Evolutionary conservation across 1,284 basidiomycete species (phyloP), one percentile per base, ranked within the genome.

Genomic region (Somion occarium): DNA sequence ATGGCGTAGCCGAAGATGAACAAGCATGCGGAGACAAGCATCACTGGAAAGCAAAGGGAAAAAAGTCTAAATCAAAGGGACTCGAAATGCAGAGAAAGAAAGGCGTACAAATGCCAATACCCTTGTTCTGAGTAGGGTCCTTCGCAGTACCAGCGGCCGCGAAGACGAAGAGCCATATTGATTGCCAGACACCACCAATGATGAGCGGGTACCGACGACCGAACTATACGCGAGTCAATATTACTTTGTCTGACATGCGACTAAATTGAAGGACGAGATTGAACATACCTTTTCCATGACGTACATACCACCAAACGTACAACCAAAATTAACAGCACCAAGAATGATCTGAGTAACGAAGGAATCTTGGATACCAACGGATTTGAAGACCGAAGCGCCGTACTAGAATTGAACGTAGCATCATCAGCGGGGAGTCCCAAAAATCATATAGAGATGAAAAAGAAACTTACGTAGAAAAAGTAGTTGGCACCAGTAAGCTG

Each of bases 1-100:
- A 75, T 82, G 1, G 88, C 86, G 62, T 84, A 91, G 12, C 85
- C 87, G 26, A 85, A 66, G 61, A 91, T 91, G 70, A 91, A 91
- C 61, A 92, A 61, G 61, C 85, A 90, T 0, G 87, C 83, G n/a
- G 80, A 75, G 56, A 88, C 79, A 57, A 91, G 90, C 80, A 91
- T 85, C 20, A 89, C 79, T 79, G 45, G 12, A 19, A 3, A 20
- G n/a, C 20, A 34, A 24, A 38, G 7, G n/a, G 24, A 49, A 41
- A 39, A 5, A 19, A 37, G 3, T 26, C 12, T 20, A 11, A 20
- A 45, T 53, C 23, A 57, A 51, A 46, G n/a, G 26, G 37, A 48
- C 44, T 1, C 44, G 22, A 30, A 5, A 37, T 12, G 26, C 27
- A 27, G 25, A 27, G 7, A 23, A 48, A 24, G 13, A 5, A 27